A percentile compares a stretch with the other conserved stretches of the same genome.
phyloP scores from a whole-genome alignment of 495 filamentous ascomycete genomes.

The Penicillium manginii region DNA sequence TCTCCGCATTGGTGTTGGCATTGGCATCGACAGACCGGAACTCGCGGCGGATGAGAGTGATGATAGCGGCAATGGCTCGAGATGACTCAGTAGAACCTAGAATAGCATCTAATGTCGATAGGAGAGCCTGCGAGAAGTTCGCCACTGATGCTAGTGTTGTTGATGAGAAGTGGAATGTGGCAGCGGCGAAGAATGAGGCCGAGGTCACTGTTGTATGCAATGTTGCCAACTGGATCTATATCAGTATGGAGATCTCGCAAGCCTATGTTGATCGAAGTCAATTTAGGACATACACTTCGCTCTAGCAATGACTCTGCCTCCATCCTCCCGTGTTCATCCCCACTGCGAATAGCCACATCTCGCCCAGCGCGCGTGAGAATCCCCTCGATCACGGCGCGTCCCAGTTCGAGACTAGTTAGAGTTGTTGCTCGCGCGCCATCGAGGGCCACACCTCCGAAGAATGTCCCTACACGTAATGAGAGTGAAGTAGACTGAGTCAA shows the following conservation, averaged over 20 bases:
- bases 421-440: slow-evolving; percentile 70
- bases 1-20: slow-evolving; percentile 59
- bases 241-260: not conserved
- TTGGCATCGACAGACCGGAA: slow-evolving; percentile 67
- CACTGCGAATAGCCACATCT: slow-evolving; percentile 61
- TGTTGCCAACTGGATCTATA: slow-evolving; percentile 49
- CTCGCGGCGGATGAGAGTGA: slow-evolving; percentile 72
- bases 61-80: slow-evolving; percentile 77
- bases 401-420: slow-evolving; percentile 69
- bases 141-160: slow-evolving; percentile 63
- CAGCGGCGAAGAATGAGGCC: slow-evolving; percentile 67
- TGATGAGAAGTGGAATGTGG: slow-evolving; percentile 71
- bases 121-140: slow-evolving; percentile 65
- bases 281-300: slow-evolving; percentile 50
- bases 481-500: slow-evolving; percentile 70
- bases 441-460: slow-evolving; percentile 66
- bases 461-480: slow-evolving; percentile 69
- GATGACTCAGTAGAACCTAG: slow-evolving; percentile 80
- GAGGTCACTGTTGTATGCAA: slow-evolving; percentile 66
- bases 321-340: slow-evolving; percentile 57
- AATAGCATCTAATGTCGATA: slow-evolving; percentile 72
- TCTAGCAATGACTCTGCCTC: slow-evolving; percentile 68
- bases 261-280: not conserved
- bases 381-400: slow-evolving; percentile 66
- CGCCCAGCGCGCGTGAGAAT: slow-evolving; percentile 69